A percentile compares a stretch with the other conserved stretches of the same genome.
These are phyloP conservation scores for Coemansia sp. DNA, from an alignment of 192 early-diverging fungal species.

Conservation along the genomic window DNA sequence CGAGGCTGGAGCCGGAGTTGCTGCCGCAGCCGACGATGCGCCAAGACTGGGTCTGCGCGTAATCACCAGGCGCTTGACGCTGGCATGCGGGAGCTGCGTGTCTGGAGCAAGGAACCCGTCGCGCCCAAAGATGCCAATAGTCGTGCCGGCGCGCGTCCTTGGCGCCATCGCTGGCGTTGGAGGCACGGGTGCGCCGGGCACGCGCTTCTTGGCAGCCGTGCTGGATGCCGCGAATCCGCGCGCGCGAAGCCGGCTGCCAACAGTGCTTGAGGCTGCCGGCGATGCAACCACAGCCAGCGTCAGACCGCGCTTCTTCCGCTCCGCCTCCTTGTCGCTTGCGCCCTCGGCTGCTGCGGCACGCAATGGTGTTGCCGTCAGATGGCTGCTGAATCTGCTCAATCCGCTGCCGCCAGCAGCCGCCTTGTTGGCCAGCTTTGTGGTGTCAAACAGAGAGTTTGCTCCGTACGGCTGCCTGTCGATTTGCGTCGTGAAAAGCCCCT, in stretches of 20 bases:
- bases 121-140: constrained; percentile 36
- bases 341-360: constrained; percentile 30
- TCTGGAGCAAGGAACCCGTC: constrained; percentile 64
- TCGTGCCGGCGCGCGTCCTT: not conserved
- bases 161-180: constrained; percentile 4
- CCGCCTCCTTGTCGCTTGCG: constrained; percentile 35
- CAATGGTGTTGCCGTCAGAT: constrained; percentile 40
- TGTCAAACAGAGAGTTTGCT: constrained; percentile 75
- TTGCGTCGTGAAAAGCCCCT: constrained; percentile 60
- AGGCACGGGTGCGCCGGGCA: constrained; percentile 21
- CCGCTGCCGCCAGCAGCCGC: constrained; percentile 7
- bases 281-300: constrained; percentile 72
- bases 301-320: constrained; percentile 68
- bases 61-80: constrained; percentile 71
- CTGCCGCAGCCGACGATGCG: constrained; percentile 6
- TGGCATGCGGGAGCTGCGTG: constrained; percentile 68
- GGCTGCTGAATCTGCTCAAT: constrained; percentile 20
- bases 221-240: constrained; percentile 67
- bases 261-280: constrained; percentile 65
- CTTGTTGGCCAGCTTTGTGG: constrained; percentile 28
- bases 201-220: constrained; percentile 23
- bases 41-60: constrained; percentile 48
- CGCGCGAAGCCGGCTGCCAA: constrained; percentile 62
- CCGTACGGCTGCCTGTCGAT: constrained; percentile 91
- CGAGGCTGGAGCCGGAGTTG: constrained; percentile 14